Base-by-base conservation (phyloP, 805 yeast species). In the Candida tammaniensis region DNA sequence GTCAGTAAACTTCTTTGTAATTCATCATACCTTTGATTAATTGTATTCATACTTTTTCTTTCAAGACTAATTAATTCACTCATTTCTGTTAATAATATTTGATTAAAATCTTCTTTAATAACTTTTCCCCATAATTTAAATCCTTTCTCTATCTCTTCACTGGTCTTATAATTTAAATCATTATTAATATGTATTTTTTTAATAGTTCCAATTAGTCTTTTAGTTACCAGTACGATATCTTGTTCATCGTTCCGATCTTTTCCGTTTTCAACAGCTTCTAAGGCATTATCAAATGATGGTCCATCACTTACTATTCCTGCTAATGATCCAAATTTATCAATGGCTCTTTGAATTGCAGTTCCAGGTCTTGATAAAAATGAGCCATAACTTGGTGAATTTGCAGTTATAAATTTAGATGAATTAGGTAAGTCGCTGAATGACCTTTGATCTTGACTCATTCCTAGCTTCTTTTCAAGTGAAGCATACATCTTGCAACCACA, bases 91-190 rank as follows among this genome's bases (percentile, higher is more conserved):
- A 42, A 20, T 5, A 39, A 5, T 9, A 10, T 15, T 14, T 33
- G 21, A 18, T 36, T 27, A n/a, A 12, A 16, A 9, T 31, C 33
- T 20, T 39, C 35, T 11, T 17, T 25, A 17, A 35, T 19, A 13
- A 17, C 13, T 8, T n/a, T 14, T 9, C 46, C 17, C 46, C 46
- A 42, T 5, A 10, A 11, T 11, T 34, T 35, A 18, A 30, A 23
- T 18, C 26, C 33, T 11, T 8, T 13, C 9, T 21, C 31, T 6
- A 29, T 18, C 11, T 21, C 28, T 17, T 31, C 33, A 16, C 14
- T 15, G 26, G 32, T 21, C 10, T 21, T 36, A 19, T 18, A 19
- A 17, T n/a, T 33, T 8, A 10, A 17, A 4, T 3, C 12, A 19
- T 35, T 30, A 12, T 15, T 16, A 4, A n/a, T 24, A 16, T 29